Evolutionary conservation across 1,284 basidiomycete species (phyloP), one percentile per base, ranked within the genome.

Genomic region (Limonomyces culmigenus): DNA sequence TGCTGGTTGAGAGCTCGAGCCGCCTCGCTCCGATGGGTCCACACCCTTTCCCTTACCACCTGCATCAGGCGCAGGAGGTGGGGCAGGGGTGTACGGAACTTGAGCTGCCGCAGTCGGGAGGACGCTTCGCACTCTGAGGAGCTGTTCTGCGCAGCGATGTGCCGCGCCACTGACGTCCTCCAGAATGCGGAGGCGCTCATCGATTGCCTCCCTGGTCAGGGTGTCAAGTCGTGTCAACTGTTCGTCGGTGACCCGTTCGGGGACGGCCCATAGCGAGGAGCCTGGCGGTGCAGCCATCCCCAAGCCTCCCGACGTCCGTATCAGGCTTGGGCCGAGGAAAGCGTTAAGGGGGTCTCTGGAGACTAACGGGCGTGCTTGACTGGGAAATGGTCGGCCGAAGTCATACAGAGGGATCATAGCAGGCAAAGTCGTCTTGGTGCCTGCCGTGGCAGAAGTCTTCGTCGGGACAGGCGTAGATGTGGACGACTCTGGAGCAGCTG

Each of bases 101-200:
- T 17, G 5, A 33, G 48, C 40, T 14, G n/a, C n/a, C n/a, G n/a
- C n/a, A n/a, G 51, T 41, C 5, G 81, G 77, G 33, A 86, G 59
- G 13, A 69, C 60, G 44, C 83, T 87, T 45, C 78, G 63, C 50
- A 86, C 59, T 42, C 71, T 59, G 50, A 77, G 67, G 39, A 92
- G 59, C 44, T 91, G 84, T 47, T 83, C 78, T 35, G 84, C 66
- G 43, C 83, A 77, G 14, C 65, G 60, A 50, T 70, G 70, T 11
- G 87, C 62, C 10, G 71, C 65, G 20, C 60, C 61, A 33, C 83
- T 81, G 19, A 89, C 75, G 20, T 70, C 66, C 53, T 84, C 77
- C 19, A 92, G 56, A 18, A 85, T 66, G 30, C 72, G 62, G 40
- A 92, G 56, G 39, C 86, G 67, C 51, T 88, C 83, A 43, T 89